Base-by-base conservation (phyloP, 148 eudicot genomes). In the Heliosperma pusillum region DNA sequence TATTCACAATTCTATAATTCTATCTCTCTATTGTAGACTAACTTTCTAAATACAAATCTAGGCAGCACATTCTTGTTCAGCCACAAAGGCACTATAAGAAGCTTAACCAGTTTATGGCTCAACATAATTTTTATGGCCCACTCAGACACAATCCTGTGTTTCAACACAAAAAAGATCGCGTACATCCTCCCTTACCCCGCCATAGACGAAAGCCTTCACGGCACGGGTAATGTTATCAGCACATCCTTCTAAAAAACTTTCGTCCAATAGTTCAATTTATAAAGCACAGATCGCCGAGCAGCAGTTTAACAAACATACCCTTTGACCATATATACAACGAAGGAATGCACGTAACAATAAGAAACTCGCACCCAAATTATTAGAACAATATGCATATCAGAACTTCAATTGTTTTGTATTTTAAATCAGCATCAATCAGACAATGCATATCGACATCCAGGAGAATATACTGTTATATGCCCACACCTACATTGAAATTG, bases 1-100 rank as follows among this genome's bases (percentile, higher is more conserved):
- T 52, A 69, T 69, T 69, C 21, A 67, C 9, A 53, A 17, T 69
- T 59, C 72, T 44, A 68, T 72, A 30, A 30, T 65, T 65, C 16
- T 30, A 17, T 29, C 56, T 7, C 33, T 59, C 56, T 40, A 12
- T 13, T 40, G 15, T 30, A n/a, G n/a, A 7, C 22, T 11, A 62
- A 24, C 12, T 42, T 66, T 52, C 50, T 36, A 36, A 66, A 66
- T 16, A 11, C 55, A 2, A 12, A 50, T 12, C 15, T 50, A 50
- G 12, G 55, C 42, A 36, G 42, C 10, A 36, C 10, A 3, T 36
- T 36, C 42, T 7, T 36, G 42, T 36, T 36, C 42, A 36, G 42
- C 17, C 55, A 11, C 55, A 50, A 50, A 50, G 55, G 13, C 55
- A 2, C 53, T 10, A 16, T 50, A 12, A 50, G 55, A 50, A 50